These are phyloP conservation scores for Hemisphaericaspora lyxosophila DNA, from an alignment of 1,139 yeast species.

Conservation along the genomic window DNA sequence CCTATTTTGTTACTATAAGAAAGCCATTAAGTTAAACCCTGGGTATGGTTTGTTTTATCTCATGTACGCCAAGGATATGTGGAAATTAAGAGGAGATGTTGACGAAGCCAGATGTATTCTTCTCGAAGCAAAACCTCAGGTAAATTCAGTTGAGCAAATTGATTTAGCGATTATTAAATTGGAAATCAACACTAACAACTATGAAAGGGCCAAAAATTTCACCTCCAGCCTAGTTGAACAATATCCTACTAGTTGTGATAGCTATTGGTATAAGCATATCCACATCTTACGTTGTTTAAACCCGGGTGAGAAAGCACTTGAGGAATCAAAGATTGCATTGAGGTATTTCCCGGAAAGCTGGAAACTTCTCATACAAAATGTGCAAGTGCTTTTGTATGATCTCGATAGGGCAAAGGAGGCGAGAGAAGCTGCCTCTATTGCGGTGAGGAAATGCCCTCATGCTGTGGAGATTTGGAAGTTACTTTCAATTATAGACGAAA, in stretches of 20 bases:
- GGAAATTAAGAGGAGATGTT: conserved; percentile 49
- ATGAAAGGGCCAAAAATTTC: conserved; percentile 44
- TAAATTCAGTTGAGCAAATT: conserved; percentile 31
- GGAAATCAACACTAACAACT: conserved; percentile 44
- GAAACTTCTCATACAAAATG: conserved; percentile 58
- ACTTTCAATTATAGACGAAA: conserved; percentile 51
- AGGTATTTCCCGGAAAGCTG: conserved; percentile 43
- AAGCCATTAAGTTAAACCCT: conserved; percentile 51
- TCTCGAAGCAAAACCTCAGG: conserved; percentile 33
- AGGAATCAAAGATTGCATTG: conserved; percentile 46
- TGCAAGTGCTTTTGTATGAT: conserved; percentile 47
- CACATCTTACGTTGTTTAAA: conserved; percentile 44
- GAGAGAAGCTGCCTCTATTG: conserved; percentile 47
- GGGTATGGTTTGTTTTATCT: conserved; percentile 52
- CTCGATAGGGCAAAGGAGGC: conserved; percentile 37
- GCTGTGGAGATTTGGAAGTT: conserved; percentile 55
- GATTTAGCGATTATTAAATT: conserved; percentile 74
- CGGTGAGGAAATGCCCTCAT: conserved; percentile 48
- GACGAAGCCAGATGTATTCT: conserved; percentile 56
- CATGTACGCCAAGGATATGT: conserved; percentile 71
- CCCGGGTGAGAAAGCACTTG: conserved; percentile 29
- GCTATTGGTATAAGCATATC: conserved; percentile 66
- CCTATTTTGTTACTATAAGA: conserved; percentile 51
- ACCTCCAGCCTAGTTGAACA: conserved; percentile 17
- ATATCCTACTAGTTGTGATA: conserved; percentile 36